phyloP scores from a whole-genome alignment of 2,329 filamentous ascomycete genomes.

The Ophiostoma ips region DNA sequence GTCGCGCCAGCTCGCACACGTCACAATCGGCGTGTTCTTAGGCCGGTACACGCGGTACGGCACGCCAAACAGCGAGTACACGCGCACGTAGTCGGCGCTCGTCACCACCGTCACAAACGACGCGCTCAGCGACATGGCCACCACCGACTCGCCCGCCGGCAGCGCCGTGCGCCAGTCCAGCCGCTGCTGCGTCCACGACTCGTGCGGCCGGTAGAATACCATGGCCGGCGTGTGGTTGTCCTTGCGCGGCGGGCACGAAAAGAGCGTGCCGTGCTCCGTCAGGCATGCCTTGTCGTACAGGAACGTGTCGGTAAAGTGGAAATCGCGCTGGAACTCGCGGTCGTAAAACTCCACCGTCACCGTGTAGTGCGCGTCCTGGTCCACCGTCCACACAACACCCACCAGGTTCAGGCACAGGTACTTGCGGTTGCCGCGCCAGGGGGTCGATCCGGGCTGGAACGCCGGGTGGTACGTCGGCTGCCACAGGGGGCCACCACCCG shows the following conservation, averaged over 20 bases:
- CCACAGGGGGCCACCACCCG: conserved; percentile 21
- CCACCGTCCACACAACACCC: conserved; percentile 92
- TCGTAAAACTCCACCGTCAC: conserved; percentile 98
- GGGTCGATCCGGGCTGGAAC: conserved; percentile 89
- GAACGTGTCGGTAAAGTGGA: conserved; percentile 94
- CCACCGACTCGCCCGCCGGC: conserved; percentile 75
- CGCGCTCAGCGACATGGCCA: conserved; percentile 79
- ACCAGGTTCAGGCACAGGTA: conserved; percentile 89
- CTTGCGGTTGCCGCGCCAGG: conserved; percentile 86
- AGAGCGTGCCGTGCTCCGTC: conserved; percentile 70
- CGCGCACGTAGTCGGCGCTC: conserved; percentile 71
- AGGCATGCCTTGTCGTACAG: conserved; percentile 93
- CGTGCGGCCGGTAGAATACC: conserved; percentile 93
- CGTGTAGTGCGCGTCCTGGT: conserved; percentile 86
- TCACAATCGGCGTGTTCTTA: conserved; percentile 80
- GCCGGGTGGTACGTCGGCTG: conserved; percentile 62
- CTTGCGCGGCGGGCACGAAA: conserved; percentile 57
- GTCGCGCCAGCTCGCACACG: conserved; percentile 86
- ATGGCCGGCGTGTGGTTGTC: conserved; percentile 45
- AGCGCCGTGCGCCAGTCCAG: conserved; percentile 81
- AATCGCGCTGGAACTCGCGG: conserved; percentile 78
- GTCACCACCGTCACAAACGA: conserved; percentile 87
- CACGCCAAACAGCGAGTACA: conserved; percentile 87
- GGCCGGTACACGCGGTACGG: conserved; percentile 82
- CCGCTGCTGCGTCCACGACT: conserved; percentile 83